Evolutionary conservation across 2,329 filamentous ascomycete genomes (phyloP).

Genomic region (Fusarium sp.): DNA sequence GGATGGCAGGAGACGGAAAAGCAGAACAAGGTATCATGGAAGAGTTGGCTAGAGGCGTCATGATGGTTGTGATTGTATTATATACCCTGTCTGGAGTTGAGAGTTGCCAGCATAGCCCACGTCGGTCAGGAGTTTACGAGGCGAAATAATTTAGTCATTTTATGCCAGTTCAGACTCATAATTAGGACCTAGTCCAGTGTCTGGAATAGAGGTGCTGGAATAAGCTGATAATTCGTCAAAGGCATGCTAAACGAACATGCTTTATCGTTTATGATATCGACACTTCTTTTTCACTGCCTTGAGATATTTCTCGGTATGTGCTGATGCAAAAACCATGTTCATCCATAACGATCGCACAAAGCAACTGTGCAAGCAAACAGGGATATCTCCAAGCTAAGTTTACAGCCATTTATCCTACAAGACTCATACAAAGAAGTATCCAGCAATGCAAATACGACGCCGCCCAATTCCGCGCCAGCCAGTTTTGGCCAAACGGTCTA

Average conservation of each 20-base stretch:
- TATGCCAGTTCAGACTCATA: neutral
- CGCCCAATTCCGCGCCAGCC: conserved; percentile 6
- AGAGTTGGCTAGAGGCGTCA: conserved; percentile 29
- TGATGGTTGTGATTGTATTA: neutral
- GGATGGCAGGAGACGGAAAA: conserved; percentile 43
- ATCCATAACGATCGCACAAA: neutral
- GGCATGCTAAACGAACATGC: neutral
- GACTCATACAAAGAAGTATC: conserved; percentile 20
- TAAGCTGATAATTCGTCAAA: neutral
- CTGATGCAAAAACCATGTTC: neutral
- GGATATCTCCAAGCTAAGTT: conserved; percentile 13
- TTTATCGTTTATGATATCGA: neutral
- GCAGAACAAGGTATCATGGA: conserved; percentile 29
- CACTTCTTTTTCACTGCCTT: neutral
- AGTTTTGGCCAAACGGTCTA: conserved; percentile 4
- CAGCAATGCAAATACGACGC: conserved; percentile 15
- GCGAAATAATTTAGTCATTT: neutral
- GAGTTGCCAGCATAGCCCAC: neutral
- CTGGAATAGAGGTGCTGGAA: neutral
- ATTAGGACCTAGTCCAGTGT: neutral
- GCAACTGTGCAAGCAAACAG: conserved; percentile 6
- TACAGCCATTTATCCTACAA: conserved; percentile 12
- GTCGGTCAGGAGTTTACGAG: neutral
- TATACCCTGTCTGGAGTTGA: neutral
- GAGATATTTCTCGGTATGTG: neutral